Evolutionary conservation across 257 asterid genomes (phyloP).

Genomic region (Petunia axillaris): DNA sequence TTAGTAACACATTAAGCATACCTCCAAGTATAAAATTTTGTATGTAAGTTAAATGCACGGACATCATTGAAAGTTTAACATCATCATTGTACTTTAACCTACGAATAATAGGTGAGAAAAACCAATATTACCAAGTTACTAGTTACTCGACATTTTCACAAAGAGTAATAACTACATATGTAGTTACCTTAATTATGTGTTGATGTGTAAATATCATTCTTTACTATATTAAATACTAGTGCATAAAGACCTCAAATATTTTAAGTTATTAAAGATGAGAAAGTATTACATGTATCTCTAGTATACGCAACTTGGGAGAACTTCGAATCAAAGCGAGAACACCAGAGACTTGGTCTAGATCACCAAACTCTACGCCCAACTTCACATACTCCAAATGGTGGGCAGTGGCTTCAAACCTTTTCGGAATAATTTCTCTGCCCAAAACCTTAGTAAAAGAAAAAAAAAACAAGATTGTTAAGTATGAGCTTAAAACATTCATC

Average conservation of each 20-base stretch:
- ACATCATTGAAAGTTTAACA: too few relatives aligned
- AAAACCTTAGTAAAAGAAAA: constrained; percentile 1
- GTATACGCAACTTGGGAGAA: neutral
- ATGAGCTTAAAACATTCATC: neutral
- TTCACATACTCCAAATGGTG: neutral
- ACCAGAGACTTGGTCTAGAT: neutral
- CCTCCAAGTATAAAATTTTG: too few relatives aligned
- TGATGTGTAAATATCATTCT: too few relatives aligned
- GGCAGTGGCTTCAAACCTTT: neutral
- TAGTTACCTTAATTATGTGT: too few relatives aligned
- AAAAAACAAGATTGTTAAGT: neutral
- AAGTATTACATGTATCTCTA: neutral
- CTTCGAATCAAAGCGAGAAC: constrained; percentile 18
- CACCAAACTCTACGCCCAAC: neutral
- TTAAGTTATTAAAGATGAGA: neutral
- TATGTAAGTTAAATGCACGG: too few relatives aligned
- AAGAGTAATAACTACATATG: too few relatives aligned
- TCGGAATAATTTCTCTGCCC: neutral
- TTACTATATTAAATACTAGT: too few relatives aligned
- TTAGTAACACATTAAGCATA: neutral
- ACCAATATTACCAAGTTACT: too few relatives aligned
- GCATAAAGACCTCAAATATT: neutral
- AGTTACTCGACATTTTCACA: too few relatives aligned
- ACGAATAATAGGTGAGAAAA: too few relatives aligned
- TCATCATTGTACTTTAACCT: too few relatives aligned